These are phyloP conservation scores for Aphanomyces cochlioides DNA, from an alignment of 352 stramenopile genomes.

Conservation along the genomic window DNA sequence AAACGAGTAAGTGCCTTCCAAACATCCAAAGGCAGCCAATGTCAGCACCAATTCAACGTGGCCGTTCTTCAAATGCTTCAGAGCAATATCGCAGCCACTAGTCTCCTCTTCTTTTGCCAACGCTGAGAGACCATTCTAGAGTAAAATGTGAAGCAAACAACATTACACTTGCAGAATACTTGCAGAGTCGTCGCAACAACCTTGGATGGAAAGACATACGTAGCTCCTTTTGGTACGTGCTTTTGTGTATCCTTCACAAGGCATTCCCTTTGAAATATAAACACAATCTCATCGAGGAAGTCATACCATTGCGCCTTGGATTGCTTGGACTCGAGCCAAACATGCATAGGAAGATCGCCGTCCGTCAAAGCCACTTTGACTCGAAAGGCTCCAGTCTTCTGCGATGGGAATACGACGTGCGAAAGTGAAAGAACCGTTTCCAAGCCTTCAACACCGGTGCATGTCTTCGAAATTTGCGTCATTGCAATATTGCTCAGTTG, in stretches of 20 bases:
- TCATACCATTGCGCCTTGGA: not conserved
- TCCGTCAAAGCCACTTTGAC: not conserved
- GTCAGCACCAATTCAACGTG: not conserved
- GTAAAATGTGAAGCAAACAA: too few relatives aligned
- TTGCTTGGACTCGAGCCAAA: not conserved
- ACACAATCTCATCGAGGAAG: not conserved
- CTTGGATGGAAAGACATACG: slow-evolving; percentile 1
- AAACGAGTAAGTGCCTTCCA: not conserved
- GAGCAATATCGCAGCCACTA: not conserved
- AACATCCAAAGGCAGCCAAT: not conserved
- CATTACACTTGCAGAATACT: not conserved
- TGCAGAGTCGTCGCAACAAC: not conserved
- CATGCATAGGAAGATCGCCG: not conserved
- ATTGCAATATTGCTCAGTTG: not conserved
- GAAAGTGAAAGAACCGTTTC: not conserved
- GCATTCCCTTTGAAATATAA: not conserved
- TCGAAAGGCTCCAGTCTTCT: not conserved
- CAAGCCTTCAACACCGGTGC: too few relatives aligned
- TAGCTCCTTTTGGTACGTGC: not conserved
- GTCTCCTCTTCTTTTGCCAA: not conserved
- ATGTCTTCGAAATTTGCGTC: not conserved
- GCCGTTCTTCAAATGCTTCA: not conserved
- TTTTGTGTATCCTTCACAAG: not conserved
- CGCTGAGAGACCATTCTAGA: too few relatives aligned
- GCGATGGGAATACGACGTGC: not conserved